Evolutionary conservation across 441 rosid species (phyloP).

Genomic region (Croton setiger): DNA sequence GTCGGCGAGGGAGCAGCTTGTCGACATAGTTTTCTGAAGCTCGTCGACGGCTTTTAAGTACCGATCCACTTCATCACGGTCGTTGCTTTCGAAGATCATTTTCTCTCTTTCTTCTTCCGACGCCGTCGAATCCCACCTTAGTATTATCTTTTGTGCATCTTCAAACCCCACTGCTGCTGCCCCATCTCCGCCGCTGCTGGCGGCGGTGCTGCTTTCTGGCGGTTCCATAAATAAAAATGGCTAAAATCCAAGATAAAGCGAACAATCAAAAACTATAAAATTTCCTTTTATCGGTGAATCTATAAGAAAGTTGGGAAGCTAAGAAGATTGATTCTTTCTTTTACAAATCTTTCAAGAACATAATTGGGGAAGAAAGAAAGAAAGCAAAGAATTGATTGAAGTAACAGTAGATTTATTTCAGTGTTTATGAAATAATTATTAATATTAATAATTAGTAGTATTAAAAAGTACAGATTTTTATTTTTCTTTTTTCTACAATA

Average conservation of each 20-base stretch:
- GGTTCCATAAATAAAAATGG: slow-evolving; percentile 30
- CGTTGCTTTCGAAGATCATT: slow-evolving; percentile 74
- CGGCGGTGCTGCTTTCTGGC: slow-evolving; percentile 23
- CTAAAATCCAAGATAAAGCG: background rate
- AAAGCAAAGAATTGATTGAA: background rate
- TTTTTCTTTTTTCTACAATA: too few species aligned
- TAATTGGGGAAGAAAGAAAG: background rate
- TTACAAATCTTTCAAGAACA: background rate
- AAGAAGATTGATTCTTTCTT: background rate
- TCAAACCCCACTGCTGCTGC: slow-evolving; percentile 31
- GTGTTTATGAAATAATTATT: background rate
- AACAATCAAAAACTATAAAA: background rate
- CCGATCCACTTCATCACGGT: slow-evolving; percentile 67
- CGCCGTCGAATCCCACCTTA: slow-evolving; percentile 78
- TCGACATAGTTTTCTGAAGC: slow-evolving; percentile 57
- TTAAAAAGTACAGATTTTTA: background rate
- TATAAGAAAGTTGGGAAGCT: background rate
- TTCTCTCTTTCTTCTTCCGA: slow-evolving; percentile 74
- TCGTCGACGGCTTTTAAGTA: slow-evolving; percentile 82
- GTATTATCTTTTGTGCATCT: slow-evolving; percentile 69
- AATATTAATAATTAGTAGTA: background rate
- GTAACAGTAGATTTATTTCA: background rate
- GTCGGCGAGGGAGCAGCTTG: slow-evolving; percentile 37
- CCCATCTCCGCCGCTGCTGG: background rate
- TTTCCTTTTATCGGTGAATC: background rate